Evolutionary conservation across 805 yeast genomes (phyloP).

Genomic region (Candida multigemmis): DNA sequence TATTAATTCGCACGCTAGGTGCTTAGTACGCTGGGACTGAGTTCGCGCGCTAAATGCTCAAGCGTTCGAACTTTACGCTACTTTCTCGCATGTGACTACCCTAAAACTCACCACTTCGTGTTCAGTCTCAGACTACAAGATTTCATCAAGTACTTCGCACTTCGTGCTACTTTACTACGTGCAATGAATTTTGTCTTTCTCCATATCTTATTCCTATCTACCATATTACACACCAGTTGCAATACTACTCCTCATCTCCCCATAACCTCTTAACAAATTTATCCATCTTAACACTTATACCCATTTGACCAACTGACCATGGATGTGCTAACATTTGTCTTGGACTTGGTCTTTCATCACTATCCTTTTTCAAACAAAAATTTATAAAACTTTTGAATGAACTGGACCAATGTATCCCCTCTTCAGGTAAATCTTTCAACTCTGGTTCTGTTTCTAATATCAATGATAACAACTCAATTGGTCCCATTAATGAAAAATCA

Average conservation of each 20-base stretch:
- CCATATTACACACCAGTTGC: no score
- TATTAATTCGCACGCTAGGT: no score
- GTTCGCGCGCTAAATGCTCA: no score
- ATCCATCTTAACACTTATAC: slow-evolving; percentile 73
- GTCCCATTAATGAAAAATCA: slow-evolving; percentile 31
- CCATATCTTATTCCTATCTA: no score
- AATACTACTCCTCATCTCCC: slow-evolving; percentile 18
- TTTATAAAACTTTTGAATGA: slow-evolving; percentile 76
- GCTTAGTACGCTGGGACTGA: no score
- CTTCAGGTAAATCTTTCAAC: slow-evolving; percentile 66
- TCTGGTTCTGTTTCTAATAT: slow-evolving; percentile 79
- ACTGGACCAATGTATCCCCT: slow-evolving; percentile 71
- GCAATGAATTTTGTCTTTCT: no score
- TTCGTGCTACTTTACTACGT: no score
- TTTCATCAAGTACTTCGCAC: no score
- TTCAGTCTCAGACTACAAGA: no score
- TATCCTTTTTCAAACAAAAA: slow-evolving; percentile 74
- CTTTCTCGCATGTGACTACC: no score
- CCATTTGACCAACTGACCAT: slow-evolving; percentile 77
- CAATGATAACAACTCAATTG: slow-evolving; percentile 76
- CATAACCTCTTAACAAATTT: slow-evolving; percentile 72
- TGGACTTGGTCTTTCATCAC: slow-evolving; percentile 80
- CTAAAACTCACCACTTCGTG: no score
- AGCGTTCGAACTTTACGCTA: no score
- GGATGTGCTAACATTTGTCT: slow-evolving; percentile 91